Conservation (phyloP, 495 filamentous ascomycete genomes). For the Penicilliopsis zonata region DNA sequence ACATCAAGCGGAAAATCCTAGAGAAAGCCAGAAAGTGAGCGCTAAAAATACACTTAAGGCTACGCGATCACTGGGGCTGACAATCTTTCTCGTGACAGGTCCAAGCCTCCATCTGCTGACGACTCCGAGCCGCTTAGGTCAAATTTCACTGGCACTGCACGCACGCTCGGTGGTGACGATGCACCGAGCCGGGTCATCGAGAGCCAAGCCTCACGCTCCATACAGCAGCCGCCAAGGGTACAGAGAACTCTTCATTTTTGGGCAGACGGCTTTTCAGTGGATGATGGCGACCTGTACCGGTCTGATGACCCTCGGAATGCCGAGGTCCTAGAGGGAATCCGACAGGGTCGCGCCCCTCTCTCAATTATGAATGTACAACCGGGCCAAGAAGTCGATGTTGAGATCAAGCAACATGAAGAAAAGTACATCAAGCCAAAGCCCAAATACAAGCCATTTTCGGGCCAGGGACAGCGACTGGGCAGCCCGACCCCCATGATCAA, state of each 20-base stretch:
- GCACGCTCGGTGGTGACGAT: constrained; percentile 85
- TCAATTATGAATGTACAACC: constrained; percentile 77
- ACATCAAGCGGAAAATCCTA: constrained; percentile 64
- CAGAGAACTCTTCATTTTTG: constrained; percentile 77
- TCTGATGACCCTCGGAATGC: constrained; percentile 83
- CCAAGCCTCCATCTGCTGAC: constrained; percentile 45
- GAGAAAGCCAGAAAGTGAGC: constrained; percentile 68
- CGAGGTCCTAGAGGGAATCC: constrained; percentile 71
- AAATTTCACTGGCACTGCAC: constrained; percentile 69
- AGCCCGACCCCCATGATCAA: constrained; percentile 69
- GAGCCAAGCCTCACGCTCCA: constrained; percentile 38
- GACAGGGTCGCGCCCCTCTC: constrained; percentile 73
- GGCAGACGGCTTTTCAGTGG: constrained; percentile 88
- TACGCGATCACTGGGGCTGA: too few species aligned
- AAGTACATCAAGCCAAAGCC: constrained; percentile 74
- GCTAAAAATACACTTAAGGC: too few species aligned
- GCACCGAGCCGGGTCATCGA: constrained; percentile 62
- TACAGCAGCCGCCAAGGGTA: constrained; percentile 36
- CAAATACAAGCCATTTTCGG: constrained; percentile 77
- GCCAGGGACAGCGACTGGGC: constrained; percentile 76
- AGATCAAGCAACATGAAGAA: constrained; percentile 75
- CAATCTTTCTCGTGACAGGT: constrained; percentile 27
- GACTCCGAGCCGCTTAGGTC: constrained; percentile 39
- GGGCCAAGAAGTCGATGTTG: constrained; percentile 83
- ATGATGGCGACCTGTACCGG: constrained; percentile 81